phyloP scores from a whole-genome alignment of 108 stramenopile species.

The Nitzschia sp. region DNA sequence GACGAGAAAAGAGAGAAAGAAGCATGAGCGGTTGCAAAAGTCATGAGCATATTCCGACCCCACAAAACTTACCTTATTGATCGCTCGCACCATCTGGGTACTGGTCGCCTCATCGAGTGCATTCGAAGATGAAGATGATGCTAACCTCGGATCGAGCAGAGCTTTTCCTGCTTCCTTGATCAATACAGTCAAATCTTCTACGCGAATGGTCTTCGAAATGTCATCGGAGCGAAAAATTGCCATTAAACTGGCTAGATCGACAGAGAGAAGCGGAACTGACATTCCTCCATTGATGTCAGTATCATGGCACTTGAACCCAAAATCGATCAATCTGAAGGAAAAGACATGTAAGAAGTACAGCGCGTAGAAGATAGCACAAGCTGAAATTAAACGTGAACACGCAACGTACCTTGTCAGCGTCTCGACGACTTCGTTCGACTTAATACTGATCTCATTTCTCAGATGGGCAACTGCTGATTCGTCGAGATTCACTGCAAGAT shows the following conservation, averaged over 20 bases:
- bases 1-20: slow-evolving; percentile 2
- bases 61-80: slow-evolving; percentile 63
- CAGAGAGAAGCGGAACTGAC: slow-evolving; percentile 64
- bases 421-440: slow-evolving; percentile 33
- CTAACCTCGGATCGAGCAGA: slow-evolving; percentile 70
- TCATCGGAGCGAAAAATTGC: slow-evolving; percentile 53
- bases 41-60: neutral
- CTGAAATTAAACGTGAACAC: neutral
- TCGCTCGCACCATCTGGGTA: slow-evolving; percentile 62
- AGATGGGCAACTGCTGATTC: slow-evolving; percentile 15
- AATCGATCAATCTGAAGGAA: slow-evolving; percentile 47
- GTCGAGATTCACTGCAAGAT: slow-evolving; percentile 14
- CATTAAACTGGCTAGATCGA: slow-evolving; percentile 56
- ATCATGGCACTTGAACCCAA: slow-evolving; percentile 54
- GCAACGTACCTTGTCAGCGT: slow-evolving; percentile 40
- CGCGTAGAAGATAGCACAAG: neutral
- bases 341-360: neutral
- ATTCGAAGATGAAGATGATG: slow-evolving; percentile 19
- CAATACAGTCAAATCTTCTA: slow-evolving; percentile 52
- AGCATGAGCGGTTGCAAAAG: neutral
- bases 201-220: slow-evolving; percentile 32
- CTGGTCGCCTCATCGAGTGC: slow-evolving; percentile 50
- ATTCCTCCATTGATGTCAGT: slow-evolving; percentile 35
- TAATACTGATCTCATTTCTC: slow-evolving; percentile 28
- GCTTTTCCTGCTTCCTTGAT: slow-evolving; percentile 54